Evolutionary conservation across 2,329 filamentous ascomycete species (phyloP), one percentile per base, ranked within the genome.

Genomic region (Corynespora cassiicola): DNA sequence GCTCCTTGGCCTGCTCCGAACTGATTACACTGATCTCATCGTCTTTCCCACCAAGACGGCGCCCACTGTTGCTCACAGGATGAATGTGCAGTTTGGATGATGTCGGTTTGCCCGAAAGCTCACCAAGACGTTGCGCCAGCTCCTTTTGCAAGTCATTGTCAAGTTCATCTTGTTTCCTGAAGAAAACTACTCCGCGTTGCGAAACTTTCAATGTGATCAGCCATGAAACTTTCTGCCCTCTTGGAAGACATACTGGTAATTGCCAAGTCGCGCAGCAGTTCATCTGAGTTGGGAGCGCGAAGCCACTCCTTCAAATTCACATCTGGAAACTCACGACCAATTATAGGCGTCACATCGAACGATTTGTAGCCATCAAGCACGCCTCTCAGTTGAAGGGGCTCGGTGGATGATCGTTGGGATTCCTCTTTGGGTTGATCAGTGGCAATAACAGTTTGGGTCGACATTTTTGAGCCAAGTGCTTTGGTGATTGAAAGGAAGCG

Each of bases 261-360:
- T 6, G 84, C 85, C 0, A 88, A 71, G 48, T 88, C 86, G 0
- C 81, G 75, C 12, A 88, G 56, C 15, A 86, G 65, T 24, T 84
- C 80, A 37, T 88, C 84, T 0, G 82, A 75, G 54, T 87, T 85
- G 1, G 79, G 74, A 0, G 80, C 78, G 20, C 80, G 70, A 7
- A 88, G 71, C 39, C 87, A 84, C 15, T 88, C 82, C 6, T 76
- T 77, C 1, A 87, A 67, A 43, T 83, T 78, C 17, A 78, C 63
- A 24, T 75, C 75, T 24, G 74, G 69, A 42, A 77, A 87, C 53
- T 86, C 83, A 3, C 75, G 74, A 9, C 84, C 84, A 41, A 86
- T 85, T 30, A 77, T 66, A 0, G 82, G 82, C 1, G 83, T 86
- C 2, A 79, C 69, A 18, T 86, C 82, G 39, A 82, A 80, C 2